These are phyloP conservation scores for Talaromyces piceae DNA, from an alignment of 2,329 filamentous ascomycete species.

Conservation along the genomic window DNA sequence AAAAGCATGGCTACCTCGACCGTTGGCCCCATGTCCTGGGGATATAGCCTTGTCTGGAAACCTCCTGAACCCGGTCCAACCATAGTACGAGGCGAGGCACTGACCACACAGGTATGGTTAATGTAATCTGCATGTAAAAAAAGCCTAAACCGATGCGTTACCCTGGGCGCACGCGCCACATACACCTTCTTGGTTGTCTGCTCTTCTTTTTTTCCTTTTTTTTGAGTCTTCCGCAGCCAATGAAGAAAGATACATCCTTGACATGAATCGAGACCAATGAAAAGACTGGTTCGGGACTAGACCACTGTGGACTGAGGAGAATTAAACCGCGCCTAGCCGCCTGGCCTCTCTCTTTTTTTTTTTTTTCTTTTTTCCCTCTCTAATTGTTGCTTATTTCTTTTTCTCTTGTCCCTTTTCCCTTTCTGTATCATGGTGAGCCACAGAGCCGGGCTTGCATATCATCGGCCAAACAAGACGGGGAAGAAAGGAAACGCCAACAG, in stretches of 20 bases:
- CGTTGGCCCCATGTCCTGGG: slow-evolving; percentile 10
- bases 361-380: background rate
- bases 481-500: background rate
- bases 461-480: slow-evolving; percentile 15
- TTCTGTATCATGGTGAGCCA: slow-evolving; percentile 15
- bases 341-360: background rate
- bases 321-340: background rate
- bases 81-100: slow-evolving; percentile 13
- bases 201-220: too few relatives aligned
- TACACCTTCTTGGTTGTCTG: background rate
- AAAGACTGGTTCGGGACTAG: background rate
- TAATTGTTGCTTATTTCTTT: background rate
- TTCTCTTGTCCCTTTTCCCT: background rate
- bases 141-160: slow-evolving; percentile 7
- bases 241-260: background rate
- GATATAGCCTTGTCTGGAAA: slow-evolving; percentile 10
- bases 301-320: background rate
- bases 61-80: slow-evolving; percentile 19
- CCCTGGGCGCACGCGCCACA: slow-evolving; percentile 8
- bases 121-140: slow-evolving; percentile 18
- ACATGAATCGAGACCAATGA: background rate
- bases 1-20: slow-evolving; percentile 5
- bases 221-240: background rate
- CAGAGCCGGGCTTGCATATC: slow-evolving; percentile 2
- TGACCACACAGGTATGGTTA: slow-evolving; percentile 3